Conservation (phyloP, 1,284 basidiomycete genomes). For the Ganoderma lingzhi region DNA sequence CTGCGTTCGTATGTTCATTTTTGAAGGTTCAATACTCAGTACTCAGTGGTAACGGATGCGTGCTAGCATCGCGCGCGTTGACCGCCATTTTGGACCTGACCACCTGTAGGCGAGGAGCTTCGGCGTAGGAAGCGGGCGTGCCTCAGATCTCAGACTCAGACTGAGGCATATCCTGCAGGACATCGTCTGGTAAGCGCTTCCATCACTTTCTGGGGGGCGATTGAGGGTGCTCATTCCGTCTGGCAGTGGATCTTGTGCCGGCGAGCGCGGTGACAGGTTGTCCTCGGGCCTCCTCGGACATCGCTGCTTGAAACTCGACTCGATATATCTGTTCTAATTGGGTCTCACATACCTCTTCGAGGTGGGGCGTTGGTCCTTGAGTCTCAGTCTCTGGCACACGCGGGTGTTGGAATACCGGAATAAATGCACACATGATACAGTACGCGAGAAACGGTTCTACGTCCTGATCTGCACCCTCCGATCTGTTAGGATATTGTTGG, state of each 20-base stretch:
- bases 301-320: background rate
- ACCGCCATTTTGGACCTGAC: no score
- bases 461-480: conserved; percentile 3
- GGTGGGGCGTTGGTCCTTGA: background rate
- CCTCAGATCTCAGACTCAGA: no score
- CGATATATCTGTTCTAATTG: background rate
- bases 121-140: no score
- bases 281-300: background rate
- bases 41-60: no score
- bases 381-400: background rate
- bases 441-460: background rate
- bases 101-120: no score
- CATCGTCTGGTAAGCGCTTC: background rate
- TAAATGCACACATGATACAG: background rate
- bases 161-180: background rate
- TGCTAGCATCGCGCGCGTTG: no score
- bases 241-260: background rate
- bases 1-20: no score
- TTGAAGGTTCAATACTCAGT: no score
- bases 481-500: background rate
- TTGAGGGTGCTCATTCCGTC: background rate
- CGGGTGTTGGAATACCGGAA: background rate
- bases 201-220: background rate
- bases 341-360: no score
- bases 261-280: background rate